Base-by-base conservation (phyloP, 1,284 basidiomycete species). In the Pseudozyma sp. region DNA sequence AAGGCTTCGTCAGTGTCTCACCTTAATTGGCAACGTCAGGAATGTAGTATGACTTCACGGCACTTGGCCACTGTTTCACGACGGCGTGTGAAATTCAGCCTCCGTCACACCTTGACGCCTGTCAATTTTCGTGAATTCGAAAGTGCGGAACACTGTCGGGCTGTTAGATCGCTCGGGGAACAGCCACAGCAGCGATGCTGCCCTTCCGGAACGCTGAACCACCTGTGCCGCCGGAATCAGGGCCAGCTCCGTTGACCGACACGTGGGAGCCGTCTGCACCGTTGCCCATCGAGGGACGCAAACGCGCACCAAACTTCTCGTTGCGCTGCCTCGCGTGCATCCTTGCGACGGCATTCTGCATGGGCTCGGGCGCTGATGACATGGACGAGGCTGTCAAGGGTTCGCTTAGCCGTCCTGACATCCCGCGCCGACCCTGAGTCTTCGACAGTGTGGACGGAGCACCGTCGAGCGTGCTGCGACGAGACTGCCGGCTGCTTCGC, bases 241-340 rank as follows among this genome's bases (percentile, higher is more conserved):
- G 37, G 9, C 47, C 52, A 7, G 48, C 40, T 2, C 45, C 35
- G 40, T 62, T 34, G 33, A 68, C 54, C 39, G 65, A 62, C 51
- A 62, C 58, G 49, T 68, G 58, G 44, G 58, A 61, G 34, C 40
- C 54, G 33, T 34, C 34, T n/a, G 50, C n/a, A 6, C 37, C 52
- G 19, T 49, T 45, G 33, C 49, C 35, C 9, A 58, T 35, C 2
- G 67, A 63, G 9, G 50, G 54, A 8, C 71, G 67, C 30, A 75
- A 45, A 5, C 72, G 59, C 6, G 44, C 57, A 17, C 72, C 72
- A 57, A 75, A 75, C 52, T 75, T 75, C 10, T 70, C 72, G 43
- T 65, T 75, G 29, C 72, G 68, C 51, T 60, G 68, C 33, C 59
- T 48, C 3, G 72, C 64, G 51, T 75, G 72, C 72, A 75, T 75